Conservation (phyloP, 345 rosid genomes). For the Heritiera littoralis region DNA sequence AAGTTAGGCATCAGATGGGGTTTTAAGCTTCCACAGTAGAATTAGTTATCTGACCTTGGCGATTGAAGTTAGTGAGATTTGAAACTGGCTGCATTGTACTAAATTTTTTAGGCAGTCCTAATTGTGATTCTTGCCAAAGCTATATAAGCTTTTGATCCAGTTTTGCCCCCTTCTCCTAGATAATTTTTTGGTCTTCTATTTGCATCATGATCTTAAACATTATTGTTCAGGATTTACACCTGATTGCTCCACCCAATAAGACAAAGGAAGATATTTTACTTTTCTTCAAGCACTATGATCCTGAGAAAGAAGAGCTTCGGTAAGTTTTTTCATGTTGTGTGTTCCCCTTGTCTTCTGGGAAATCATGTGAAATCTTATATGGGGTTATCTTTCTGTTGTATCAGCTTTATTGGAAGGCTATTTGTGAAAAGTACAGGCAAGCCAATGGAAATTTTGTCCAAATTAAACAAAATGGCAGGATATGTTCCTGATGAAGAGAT, state of each 20-base stretch:
- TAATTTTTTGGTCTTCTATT: background rate
- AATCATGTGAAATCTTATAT: background rate
- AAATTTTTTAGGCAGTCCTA: background rate
- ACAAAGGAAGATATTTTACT: constrained; percentile 68
- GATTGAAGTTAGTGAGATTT: background rate
- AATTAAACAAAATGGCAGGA: constrained; percentile 72
- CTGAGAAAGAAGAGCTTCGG: constrained; percentile 62
- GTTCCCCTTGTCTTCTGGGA: background rate
- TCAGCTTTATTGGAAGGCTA: constrained; percentile 65
- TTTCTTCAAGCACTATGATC: constrained; percentile 76
- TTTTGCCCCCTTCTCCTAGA: background rate
- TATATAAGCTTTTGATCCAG: background rate
- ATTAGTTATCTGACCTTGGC: background rate
- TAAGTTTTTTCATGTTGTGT: constrained; percentile 23
- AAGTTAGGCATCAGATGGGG: background rate
- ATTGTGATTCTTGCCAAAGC: background rate
- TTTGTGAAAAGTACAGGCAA: constrained; percentile 62
- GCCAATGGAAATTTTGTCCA: constrained; percentile 56
- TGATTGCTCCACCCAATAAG: constrained; percentile 56
- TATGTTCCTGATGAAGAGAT: constrained; percentile 65
- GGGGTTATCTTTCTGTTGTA: constrained; percentile 14
- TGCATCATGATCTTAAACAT: constrained; percentile 15
- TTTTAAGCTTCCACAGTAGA: background rate
- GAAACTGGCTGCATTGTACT: background rate
- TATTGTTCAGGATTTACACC: constrained; percentile 51